phyloP scores from a whole-genome alignment of 805 yeast species.

The Saccharomycopsis babjevae region DNA sequence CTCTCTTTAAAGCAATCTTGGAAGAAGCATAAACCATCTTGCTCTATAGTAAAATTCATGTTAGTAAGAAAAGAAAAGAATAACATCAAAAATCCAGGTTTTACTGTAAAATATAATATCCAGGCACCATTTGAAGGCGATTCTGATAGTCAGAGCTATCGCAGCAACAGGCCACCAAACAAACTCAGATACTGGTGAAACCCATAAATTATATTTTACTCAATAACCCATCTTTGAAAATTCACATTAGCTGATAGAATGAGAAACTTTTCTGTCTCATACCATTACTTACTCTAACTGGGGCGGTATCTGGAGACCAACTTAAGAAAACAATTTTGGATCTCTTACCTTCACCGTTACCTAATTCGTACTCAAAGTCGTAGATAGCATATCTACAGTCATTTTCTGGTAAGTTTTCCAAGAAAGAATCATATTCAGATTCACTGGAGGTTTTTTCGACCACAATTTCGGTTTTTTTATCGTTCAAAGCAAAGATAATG shows the following conservation, averaged over 20 bases:
- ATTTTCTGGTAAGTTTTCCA: slow-evolving; percentile 85
- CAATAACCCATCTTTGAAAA: too few species aligned
- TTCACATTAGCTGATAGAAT: background rate
- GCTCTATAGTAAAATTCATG: slow-evolving; percentile 23
- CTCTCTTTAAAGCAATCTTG: slow-evolving; percentile 94
- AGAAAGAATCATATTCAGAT: slow-evolving; percentile 70
- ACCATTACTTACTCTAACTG: slow-evolving; percentile 45
- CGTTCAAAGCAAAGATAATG: slow-evolving; percentile 73
- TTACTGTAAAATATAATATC: background rate
- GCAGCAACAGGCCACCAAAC: too few species aligned
- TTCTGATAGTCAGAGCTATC: too few species aligned
- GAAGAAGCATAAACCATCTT: slow-evolving; percentile 99
- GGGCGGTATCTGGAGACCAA: slow-evolving; percentile 98
- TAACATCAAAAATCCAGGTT: background rate
- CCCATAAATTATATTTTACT: background rate
- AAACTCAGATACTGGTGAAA: background rate
- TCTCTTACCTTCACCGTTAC: slow-evolving; percentile 90
- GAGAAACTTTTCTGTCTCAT: background rate
- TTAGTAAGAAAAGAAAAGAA: slow-evolving; percentile 3
- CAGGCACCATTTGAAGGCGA: background rate
- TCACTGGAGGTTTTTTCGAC: slow-evolving; percentile 78
- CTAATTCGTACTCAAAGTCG: slow-evolving; percentile 90
- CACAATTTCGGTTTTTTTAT: slow-evolving; percentile 79
- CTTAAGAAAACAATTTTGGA: slow-evolving; percentile 60
- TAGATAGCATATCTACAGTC: slow-evolving; percentile 95